Evolutionary conservation across 129 eudicot species (phyloP).

Genomic region (Dittrichia graveolens): DNA sequence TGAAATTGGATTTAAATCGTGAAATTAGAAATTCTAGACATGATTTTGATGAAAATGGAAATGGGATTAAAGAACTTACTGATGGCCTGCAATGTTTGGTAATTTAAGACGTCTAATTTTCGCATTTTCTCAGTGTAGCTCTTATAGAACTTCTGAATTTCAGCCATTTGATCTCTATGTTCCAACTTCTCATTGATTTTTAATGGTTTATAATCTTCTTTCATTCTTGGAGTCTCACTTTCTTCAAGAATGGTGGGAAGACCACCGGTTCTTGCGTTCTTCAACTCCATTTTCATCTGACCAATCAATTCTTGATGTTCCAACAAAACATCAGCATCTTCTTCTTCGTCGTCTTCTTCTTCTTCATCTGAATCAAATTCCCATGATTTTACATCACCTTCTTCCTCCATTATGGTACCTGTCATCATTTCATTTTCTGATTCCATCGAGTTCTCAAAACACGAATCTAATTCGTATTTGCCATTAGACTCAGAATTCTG

Average conservation of each 20-base stretch:
- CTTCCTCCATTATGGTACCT: neutral
- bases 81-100: slow-evolving; percentile 86
- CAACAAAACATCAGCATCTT: slow-evolving; percentile 54
- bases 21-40: slow-evolving; percentile 7
- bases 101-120: slow-evolving; percentile 81
- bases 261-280: slow-evolving; percentile 50
- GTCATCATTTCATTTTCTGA: slow-evolving; percentile 14
- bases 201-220: slow-evolving; percentile 78
- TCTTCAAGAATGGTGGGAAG: slow-evolving; percentile 94
- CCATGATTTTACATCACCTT: slow-evolving; percentile 23
- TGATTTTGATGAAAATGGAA: slow-evolving; percentile 1
- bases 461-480: slow-evolving; percentile 45
- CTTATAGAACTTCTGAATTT: slow-evolving; percentile 78
- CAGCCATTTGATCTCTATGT: slow-evolving; percentile 71
- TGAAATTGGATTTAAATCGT: neutral
- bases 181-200: slow-evolving; percentile 61
- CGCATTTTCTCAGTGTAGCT: slow-evolving; percentile 81
- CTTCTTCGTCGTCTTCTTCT: slow-evolving; percentile 41
- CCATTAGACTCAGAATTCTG: slow-evolving; percentile 2
- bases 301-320: slow-evolving; percentile 63
- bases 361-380: slow-evolving; percentile 53
- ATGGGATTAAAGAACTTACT: slow-evolving; percentile 55
- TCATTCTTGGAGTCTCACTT: slow-evolving; percentile 63
- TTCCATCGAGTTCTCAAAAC: slow-evolving; percentile 17
- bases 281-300: slow-evolving; percentile 83